Evolutionary conservation across 208 protist genomes (phyloP).

Genomic region (Naegleria lovaniensis): DNA sequence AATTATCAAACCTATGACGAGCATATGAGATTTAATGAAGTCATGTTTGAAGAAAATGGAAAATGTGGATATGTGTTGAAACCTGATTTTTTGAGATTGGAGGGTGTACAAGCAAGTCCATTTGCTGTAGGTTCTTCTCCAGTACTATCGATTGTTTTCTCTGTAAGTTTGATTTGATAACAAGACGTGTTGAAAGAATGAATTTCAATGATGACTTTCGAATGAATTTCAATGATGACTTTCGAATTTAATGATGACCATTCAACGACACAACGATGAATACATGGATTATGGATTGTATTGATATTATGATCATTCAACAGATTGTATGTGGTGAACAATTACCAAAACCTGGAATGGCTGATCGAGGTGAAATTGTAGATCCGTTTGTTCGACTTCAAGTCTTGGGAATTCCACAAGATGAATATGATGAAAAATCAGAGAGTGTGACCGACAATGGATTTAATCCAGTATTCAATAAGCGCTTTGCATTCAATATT

Average conservation of each 20-base stretch:
- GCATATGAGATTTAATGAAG: slow-evolving; percentile 64
- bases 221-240: no score
- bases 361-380: slow-evolving; percentile 30
- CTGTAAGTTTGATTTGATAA: background rate
- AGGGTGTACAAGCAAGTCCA: background rate
- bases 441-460: slow-evolving; percentile 35
- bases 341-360: slow-evolving; percentile 27
- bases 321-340: slow-evolving; percentile 30
- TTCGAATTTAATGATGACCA: no score
- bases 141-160: background rate
- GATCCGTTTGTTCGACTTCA: slow-evolving; percentile 39
- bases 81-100: slow-evolving; percentile 43
- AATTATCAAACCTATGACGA: slow-evolving; percentile 71
- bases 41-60: slow-evolving; percentile 81
- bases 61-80: slow-evolving; percentile 85
- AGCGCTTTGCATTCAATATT: slow-evolving; percentile 38
- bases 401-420: slow-evolving; percentile 11
- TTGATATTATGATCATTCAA: no score
- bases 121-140: background rate
- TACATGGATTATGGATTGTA: no score
- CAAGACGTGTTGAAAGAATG: background rate
- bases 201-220: no score
- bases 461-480: slow-evolving; percentile 42
- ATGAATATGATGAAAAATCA: slow-evolving; percentile 31
- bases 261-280: no score